Percentiles rank a stretch among this genome's conserved stretches.
phyloP scores from a whole-genome alignment of 208 protist genomes.

The Borovskyia barvae region DNA sequence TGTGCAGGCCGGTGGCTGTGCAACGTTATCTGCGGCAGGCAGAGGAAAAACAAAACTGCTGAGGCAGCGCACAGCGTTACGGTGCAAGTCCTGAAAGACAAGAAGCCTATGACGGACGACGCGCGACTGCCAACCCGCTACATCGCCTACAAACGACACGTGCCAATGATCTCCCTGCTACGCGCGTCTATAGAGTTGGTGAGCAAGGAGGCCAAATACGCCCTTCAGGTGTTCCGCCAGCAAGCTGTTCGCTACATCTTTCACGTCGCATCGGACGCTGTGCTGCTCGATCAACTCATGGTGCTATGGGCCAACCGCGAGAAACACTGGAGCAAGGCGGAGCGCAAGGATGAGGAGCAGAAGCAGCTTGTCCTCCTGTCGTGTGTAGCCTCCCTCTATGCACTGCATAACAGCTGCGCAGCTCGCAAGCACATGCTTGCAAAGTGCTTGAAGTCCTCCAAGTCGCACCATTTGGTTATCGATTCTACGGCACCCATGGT shows the following conservation, averaged over 20 bases:
- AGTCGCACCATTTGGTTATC: constrained; percentile 19
- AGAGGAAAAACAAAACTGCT: constrained; percentile 15
- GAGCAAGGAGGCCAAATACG: constrained; percentile 25
- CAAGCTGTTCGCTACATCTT: constrained; percentile 55
- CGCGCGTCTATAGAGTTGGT: constrained; percentile 42
- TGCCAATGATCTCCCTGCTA: constrained; percentile 45
- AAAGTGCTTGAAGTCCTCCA: constrained; percentile 25
- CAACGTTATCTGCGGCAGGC: background rate
- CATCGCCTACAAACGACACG: constrained; percentile 49
- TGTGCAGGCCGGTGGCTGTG: no score
- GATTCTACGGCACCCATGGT: constrained; percentile 29
- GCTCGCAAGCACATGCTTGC: constrained; percentile 33
- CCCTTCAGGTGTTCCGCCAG: constrained; percentile 49
- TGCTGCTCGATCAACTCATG: constrained; percentile 64
- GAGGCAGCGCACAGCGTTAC: constrained; percentile 32
- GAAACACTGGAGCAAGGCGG: constrained; percentile 26
- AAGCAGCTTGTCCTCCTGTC: constrained; percentile 27
- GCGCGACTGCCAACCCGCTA: constrained; percentile 43
- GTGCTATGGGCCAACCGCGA: constrained; percentile 38
- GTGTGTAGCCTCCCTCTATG: constrained; percentile 44
- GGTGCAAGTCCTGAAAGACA: constrained; percentile 28
- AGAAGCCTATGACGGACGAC: constrained; percentile 6
- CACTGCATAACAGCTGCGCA: constrained; percentile 50
- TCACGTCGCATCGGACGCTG: constrained; percentile 33
- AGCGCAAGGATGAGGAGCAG: constrained; percentile 26